A percentile compares a stretch with the other conserved stretches of the same genome.
Evolutionary conservation across 2,329 filamentous ascomycete genomes (phyloP).

Genomic region (Alternaria panax): DNA sequence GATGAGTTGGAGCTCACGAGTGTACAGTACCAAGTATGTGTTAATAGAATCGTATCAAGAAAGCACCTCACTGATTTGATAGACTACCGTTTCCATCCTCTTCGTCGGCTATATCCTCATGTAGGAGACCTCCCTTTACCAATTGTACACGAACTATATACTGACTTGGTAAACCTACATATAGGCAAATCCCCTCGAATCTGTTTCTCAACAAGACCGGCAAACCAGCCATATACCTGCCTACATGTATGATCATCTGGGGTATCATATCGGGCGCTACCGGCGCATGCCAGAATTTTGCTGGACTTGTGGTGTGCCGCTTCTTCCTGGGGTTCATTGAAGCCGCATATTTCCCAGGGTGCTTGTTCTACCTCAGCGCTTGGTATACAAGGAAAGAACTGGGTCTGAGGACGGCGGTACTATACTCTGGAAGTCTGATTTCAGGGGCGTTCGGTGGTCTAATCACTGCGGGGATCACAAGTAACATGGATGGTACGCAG

Average conservation of each 20-base stretch:
- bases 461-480: slow-evolving; percentile 67
- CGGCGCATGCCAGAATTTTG: slow-evolving; percentile 54
- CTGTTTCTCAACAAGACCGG: slow-evolving; percentile 54
- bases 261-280: slow-evolving; percentile 52
- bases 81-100: slow-evolving; percentile 59
- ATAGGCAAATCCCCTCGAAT: slow-evolving; percentile 53
- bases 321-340: slow-evolving; percentile 64
- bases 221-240: slow-evolving; percentile 51
- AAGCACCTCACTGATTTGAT: not conserved
- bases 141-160: not conserved
- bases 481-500: slow-evolving; percentile 66
- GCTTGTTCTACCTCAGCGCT: slow-evolving; percentile 67
- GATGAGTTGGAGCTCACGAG: slow-evolving; percentile 64
- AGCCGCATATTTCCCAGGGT: slow-evolving; percentile 63
- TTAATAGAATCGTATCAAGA: not conserved
- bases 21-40: slow-evolving; percentile 68
- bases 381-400: slow-evolving; percentile 77
- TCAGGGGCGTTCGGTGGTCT: slow-evolving; percentile 74
- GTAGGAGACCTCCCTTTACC: slow-evolving; percentile 3
- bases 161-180: not conserved
- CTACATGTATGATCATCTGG: slow-evolving; percentile 53
- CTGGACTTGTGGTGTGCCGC: slow-evolving; percentile 56
- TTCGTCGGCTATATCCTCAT: slow-evolving; percentile 65
- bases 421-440: slow-evolving; percentile 73
- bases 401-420: slow-evolving; percentile 68